These are phyloP conservation scores for Podaxis sp. DNA, from an alignment of 768 basidiomycete species.

Conservation along the genomic window DNA sequence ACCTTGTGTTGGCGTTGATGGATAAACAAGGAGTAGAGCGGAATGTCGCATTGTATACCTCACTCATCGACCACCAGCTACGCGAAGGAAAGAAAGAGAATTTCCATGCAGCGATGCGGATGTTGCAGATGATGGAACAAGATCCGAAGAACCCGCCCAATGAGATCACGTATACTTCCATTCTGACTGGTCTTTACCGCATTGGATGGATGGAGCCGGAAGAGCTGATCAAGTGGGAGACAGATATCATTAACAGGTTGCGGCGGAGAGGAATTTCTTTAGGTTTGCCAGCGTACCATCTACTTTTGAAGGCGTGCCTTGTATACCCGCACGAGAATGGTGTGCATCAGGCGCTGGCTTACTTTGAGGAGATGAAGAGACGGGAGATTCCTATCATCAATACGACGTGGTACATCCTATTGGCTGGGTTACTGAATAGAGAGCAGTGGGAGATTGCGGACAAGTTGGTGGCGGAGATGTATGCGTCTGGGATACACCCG, in stretches of 20 bases:
- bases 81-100: constrained; percentile 47
- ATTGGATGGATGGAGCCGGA: constrained; percentile 43
- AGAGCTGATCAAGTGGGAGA: constrained; percentile 41
- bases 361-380: constrained; percentile 58
- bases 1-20: constrained; percentile 70
- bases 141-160: constrained; percentile 51
- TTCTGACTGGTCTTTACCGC: constrained; percentile 71
- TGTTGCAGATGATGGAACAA: constrained; percentile 75
- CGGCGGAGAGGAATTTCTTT: constrained; percentile 45
- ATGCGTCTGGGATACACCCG: constrained; percentile 38
- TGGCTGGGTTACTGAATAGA: constrained; percentile 57
- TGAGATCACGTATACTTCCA: constrained; percentile 78
- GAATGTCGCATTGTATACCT: constrained; percentile 71
- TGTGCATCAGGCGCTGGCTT: constrained; percentile 48
- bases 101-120: constrained; percentile 58
- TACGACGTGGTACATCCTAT: constrained; percentile 76
- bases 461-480: constrained; percentile 60
- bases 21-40: constrained; percentile 65
- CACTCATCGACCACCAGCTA: constrained; percentile 76
- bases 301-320: constrained; percentile 66
- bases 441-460: constrained; percentile 59
- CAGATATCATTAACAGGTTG: constrained; percentile 57
- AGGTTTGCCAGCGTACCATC: constrained; percentile 69
- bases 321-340: constrained; percentile 46
- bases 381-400: constrained; percentile 42